Evolutionary conservation across 331 rosid genomes (phyloP), one percentile per base, ranked within the genome.

Genomic region (Dryas integrifolia): DNA sequence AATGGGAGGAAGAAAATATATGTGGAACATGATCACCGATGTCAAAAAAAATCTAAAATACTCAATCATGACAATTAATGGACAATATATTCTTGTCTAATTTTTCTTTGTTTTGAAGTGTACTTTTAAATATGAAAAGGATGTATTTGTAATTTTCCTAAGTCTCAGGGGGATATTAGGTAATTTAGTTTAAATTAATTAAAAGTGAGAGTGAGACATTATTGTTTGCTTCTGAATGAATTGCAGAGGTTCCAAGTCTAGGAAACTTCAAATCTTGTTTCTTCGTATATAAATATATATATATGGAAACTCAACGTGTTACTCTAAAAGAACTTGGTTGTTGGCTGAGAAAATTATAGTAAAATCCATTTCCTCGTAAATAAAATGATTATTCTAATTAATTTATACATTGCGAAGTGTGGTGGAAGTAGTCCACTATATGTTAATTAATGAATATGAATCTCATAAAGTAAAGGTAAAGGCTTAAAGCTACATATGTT

Each of bases 251-350:
- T 49, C 57, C 24, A 67, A 49, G 35, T 4, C 30, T 7, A 67
- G 47, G 59, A 67, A 49, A n/a, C 44, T 67, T 30, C 59, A 18
- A 63, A 63, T 14, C 44, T 67, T 67, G 44, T 48, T 49, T 30
- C 4, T 49, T 67, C 30, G 14, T 39, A 67, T 35, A 18, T 18
- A 4, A 18, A 18, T 18, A 18, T 18, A 18, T 18, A 4, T 65
- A 47, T 35, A 39, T 38, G 7, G 24, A 43, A 65, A 47, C 9
- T 12, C 39, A 10, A 38, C n/a, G 35, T 16, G 30, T 62, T 26
- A 15, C 30, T 1, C 35, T 30, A 30, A 62, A n/a, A 41, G 45
- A 40, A 2, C 13, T 61, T 61, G 66, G 47, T 59, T 13, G 14
- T 4, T 35, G 14, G 24, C 18, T 30, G 16, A 13, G 41, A 58